These are phyloP conservation scores for Tolypocladium sp. DNA, from an alignment of 2,329 filamentous ascomycete genomes.

Conservation along the genomic window DNA sequence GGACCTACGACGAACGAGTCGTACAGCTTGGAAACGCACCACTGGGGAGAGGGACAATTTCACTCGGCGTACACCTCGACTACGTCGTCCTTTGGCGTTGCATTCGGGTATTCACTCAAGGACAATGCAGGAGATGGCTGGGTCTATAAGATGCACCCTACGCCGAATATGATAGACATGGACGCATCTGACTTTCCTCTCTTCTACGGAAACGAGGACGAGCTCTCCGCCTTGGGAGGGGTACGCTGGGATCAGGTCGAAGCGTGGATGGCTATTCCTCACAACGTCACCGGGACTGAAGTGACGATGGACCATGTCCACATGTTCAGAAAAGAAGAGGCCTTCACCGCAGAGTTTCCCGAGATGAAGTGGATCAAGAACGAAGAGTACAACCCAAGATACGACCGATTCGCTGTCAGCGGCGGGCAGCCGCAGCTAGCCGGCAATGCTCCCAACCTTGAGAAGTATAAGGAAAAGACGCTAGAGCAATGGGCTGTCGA, in stretches of 20 bases:
- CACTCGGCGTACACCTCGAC: neutral
- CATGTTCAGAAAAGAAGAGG: too few relatives aligned
- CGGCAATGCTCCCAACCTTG: neutral
- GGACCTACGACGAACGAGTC: neutral
- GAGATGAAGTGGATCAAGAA: neutral
- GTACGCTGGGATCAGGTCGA: neutral
- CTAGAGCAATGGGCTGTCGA: neutral
- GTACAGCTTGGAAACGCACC: neutral
- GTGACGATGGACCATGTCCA: too few relatives aligned
- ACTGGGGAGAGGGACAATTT: neutral
- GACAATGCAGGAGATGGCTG: neutral
- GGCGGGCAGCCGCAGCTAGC: neutral
- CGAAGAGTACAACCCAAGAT: neutral
- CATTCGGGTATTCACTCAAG: neutral
- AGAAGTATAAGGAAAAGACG: neutral
- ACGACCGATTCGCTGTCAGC: neutral
- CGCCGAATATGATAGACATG: neutral
- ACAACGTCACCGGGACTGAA: neutral
- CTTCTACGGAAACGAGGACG: neutral
- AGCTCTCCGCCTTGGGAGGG: neutral
- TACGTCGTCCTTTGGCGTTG: neutral
- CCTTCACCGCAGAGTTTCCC: too few relatives aligned
- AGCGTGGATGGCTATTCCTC: neutral
- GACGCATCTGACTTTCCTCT: neutral
- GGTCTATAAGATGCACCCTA: neutral